Base-by-base conservation (phyloP, 2,329 filamentous ascomycete species). In the Dactylonectria estremocensis region DNA sequence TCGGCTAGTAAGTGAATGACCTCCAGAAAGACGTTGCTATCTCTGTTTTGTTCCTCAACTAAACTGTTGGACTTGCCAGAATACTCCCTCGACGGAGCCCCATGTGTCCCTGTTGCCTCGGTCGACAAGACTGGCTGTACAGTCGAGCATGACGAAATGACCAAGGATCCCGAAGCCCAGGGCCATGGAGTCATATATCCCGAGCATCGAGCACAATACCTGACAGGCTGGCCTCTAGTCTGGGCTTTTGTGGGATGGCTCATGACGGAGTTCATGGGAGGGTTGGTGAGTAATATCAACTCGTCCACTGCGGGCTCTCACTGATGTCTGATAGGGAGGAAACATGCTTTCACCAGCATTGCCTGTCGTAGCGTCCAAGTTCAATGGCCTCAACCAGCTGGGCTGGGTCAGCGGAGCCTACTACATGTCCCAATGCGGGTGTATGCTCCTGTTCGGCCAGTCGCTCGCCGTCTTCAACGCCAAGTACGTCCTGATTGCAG, bases 401-500 rank as follows among this genome's bases (percentile, higher is more conserved):
- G 45, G 56, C 18, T 49, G 56, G 56, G 28, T 59, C 45, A 46
- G 56, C 18, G 56, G 56, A 11, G 56, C 56, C 13, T 59, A 49
- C 28, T 59, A 49, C 56, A 59, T 59, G 56, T 20, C 56, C 5
- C 56, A 59, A 6, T 59, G 56, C 31, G 56, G 45, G 5, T 59
- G 56, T 45, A 59, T 59, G 56, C 56, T 59, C 11, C 45, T 49
- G 28, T 59, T 59, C 14, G 45, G 56, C 45, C 56, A 49, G 18
- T 59, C 43, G 20, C 28, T 59, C 3, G 56, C 56, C 45, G 24
- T 49, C 3, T 59, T 59, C 56, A 49, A 59, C 45, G 45, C 56
- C 18, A 59, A 59, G 22, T 37, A 59, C 13, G 45, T 59, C 18
- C 52, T 48, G 5, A 43, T 43, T 43, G 14, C 16, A n/a, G 16